phyloP scores from a whole-genome alignment of 345 rosid species.

The Citrus sinensis region DVS_A1.0 CM039166.1:20350501-20351000 shows the following conservation, averaged over 20 bases:
- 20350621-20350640: constrained; percentile 11
- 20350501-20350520: no score
- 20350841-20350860: constrained; percentile 2
- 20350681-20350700: constrained; percentile 3
- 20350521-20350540: no score
- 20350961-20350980: neutral
- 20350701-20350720: neutral
- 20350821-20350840: neutral
- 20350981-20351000: neutral
- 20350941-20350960: neutral
- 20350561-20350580: neutral
- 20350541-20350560: no score
- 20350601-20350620: neutral
- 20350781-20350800: neutral
- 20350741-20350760: neutral
- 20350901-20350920: constrained; percentile 3
- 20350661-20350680: constrained; percentile 6
- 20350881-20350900: neutral
- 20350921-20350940: constrained; percentile 16
- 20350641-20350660: neutral
- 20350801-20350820: neutral
- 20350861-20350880: constrained; percentile 6
- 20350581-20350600: neutral
- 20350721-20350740: neutral
- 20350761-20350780: neutral